Percentiles rank a stretch among this genome's conserved stretches.
These are phyloP conservation scores for Echites panduratus DNA, from an alignment of 257 asterid species.

Conservation along the genomic window DNA sequence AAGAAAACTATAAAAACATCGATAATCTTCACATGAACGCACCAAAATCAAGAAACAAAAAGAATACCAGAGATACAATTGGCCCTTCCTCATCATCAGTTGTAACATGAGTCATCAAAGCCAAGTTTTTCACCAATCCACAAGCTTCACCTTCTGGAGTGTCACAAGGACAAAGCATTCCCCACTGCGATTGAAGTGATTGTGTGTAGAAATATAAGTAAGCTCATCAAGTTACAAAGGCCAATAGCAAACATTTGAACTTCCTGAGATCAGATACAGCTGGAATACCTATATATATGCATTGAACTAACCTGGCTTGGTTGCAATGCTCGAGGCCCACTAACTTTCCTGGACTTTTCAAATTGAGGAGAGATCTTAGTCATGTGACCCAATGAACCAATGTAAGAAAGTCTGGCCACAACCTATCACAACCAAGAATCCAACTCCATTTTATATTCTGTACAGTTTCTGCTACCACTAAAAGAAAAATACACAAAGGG, in stretches of 20 bases:
- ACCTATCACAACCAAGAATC: constrained; percentile 35
- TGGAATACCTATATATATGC: background rate
- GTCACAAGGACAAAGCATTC: constrained; percentile 98
- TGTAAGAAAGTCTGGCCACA: constrained; percentile 75
- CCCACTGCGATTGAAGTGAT: constrained; percentile 63
- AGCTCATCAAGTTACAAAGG: background rate
- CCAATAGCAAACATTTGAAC: background rate
- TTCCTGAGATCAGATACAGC: background rate
- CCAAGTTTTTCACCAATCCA: constrained; percentile 95
- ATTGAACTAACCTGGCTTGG: constrained; percentile 76
- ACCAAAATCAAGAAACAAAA: constrained; percentile 7
- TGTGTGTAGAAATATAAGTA: constrained; percentile 12
- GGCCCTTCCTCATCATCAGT: constrained; percentile 93
- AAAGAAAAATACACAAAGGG: background rate
- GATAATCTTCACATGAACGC: background rate
- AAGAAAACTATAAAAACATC: background rate
- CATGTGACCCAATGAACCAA: constrained; percentile 81
- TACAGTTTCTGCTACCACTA: background rate
- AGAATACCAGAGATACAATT: constrained; percentile 69
- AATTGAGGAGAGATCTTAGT: constrained; percentile 83
- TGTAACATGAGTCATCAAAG: constrained; percentile 96
- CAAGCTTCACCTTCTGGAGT: constrained; percentile 99
- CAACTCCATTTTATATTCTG: background rate
- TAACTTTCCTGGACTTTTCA: constrained; percentile 93
- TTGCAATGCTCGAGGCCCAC: constrained; percentile 97